Evolutionary conservation across 352 stramenopile species (phyloP).

Genomic region (Phytopythium litorale): DNA sequence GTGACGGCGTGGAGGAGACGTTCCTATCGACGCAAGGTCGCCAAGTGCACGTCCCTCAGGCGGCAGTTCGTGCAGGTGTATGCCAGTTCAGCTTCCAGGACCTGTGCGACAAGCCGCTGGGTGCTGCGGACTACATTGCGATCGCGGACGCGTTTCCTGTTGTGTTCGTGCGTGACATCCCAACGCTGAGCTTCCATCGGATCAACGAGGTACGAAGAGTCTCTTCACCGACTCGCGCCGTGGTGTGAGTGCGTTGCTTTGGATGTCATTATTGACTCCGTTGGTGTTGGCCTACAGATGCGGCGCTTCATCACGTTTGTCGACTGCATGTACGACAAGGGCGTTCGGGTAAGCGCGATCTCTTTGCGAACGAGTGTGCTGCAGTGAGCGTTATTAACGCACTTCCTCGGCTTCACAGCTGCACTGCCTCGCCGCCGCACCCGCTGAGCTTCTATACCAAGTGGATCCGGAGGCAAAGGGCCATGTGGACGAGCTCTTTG

Average conservation of each 20-base stretch:
- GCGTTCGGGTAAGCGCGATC: constrained; percentile 48
- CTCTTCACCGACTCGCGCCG: too few relatives aligned
- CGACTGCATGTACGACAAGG: constrained; percentile 97
- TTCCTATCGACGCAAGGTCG: constrained; percentile 66
- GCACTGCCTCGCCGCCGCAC: constrained; percentile 63
- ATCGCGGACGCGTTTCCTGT: constrained; percentile 85
- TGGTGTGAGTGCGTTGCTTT: not conserved
- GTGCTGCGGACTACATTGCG: constrained; percentile 93
- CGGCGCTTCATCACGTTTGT: constrained; percentile 98
- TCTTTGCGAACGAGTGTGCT: not conserved
- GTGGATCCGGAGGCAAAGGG: constrained; percentile 51
- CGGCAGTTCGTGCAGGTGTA: constrained; percentile 39
- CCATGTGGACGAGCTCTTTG: constrained; percentile 78
- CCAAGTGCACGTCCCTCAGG: constrained; percentile 56
- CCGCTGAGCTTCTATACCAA: constrained; percentile 59
- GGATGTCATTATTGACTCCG: not conserved
- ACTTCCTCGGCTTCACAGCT: constrained; percentile 28
- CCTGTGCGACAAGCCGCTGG: constrained; percentile 92
- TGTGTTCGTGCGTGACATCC: constrained; percentile 93
- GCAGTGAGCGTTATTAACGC: not conserved
- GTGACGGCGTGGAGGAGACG: constrained; percentile 42
- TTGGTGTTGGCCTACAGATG: constrained; percentile 24
- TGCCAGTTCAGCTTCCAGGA: constrained; percentile 95
- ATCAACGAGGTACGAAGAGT: constrained; percentile 72
- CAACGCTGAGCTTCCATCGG: constrained; percentile 76